A percentile compares a stretch with the other conserved stretches of the same genome.
Conservation (phyloP, 352 stramenopile species). For the Phytophthora ohioensis region DNA sequence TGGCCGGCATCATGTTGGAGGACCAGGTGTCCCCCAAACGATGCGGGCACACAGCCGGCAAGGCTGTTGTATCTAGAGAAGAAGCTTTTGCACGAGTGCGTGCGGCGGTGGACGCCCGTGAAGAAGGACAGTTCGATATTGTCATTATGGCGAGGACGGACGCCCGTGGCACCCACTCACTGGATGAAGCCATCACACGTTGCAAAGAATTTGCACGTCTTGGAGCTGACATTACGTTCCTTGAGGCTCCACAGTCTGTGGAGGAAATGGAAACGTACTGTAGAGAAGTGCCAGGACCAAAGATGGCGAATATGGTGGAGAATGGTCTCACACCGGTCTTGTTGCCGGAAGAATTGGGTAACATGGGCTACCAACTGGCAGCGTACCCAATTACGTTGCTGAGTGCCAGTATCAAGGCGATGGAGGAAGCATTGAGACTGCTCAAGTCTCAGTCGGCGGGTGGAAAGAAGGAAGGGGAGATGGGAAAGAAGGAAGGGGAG, state of each 20-base stretch:
- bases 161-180: constrained; percentile 86
- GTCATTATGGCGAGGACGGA: constrained; percentile 96
- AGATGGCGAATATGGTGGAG: constrained; percentile 95
- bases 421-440: constrained; percentile 87
- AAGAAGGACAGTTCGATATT: constrained; percentile 88
- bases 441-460: constrained; percentile 69
- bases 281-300: constrained; percentile 87
- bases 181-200: constrained; percentile 93
- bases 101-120: constrained; percentile 91
- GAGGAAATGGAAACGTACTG: constrained; percentile 95
- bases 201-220: constrained; percentile 91
- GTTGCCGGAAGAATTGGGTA: constrained; percentile 80
- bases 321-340: constrained; percentile 94
- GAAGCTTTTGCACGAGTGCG: constrained; percentile 89
- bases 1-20: constrained; percentile 96
- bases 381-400: constrained; percentile 95
- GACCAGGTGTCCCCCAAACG: constrained; percentile 94
- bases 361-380: constrained; percentile 95
- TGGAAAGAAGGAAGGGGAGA: constrained; percentile 20
- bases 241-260: constrained; percentile 92
- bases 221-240: constrained; percentile 89
- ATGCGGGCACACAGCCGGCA: constrained; percentile 93
- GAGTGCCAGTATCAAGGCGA: constrained; percentile 93
- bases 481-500: constrained; percentile 23
- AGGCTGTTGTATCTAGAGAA: constrained; percentile 87